Conservation (phyloP, 1,139 yeast genomes). For the Hyphopichia fennica region DNA sequence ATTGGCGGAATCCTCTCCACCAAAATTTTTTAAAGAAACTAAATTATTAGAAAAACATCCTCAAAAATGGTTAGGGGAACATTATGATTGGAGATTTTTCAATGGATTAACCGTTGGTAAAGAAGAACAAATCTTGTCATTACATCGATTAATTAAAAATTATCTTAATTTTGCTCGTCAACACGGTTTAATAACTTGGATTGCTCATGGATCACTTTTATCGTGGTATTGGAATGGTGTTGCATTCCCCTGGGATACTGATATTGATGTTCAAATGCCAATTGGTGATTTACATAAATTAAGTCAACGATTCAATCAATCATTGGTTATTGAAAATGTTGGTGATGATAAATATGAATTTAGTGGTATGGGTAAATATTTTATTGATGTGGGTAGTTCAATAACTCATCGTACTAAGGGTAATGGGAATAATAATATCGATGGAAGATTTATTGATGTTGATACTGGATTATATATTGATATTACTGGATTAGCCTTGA, state of each 20-base stretch:
- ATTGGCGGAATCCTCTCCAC: slow-evolving; percentile 17
- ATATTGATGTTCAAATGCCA: slow-evolving; percentile 27
- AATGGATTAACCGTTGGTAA: slow-evolving; percentile 39
- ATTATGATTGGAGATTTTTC: slow-evolving; percentile 47
- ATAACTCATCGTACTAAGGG: slow-evolving; percentile 34
- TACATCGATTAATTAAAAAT: slow-evolving; percentile 29
- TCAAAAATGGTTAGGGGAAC: slow-evolving; percentile 37
- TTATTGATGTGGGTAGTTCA: slow-evolving; percentile 41
- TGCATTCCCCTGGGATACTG: slow-evolving; percentile 27
- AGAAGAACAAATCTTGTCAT: slow-evolving; percentile 25
- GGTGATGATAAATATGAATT: slow-evolving; percentile 16
- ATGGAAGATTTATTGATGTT: slow-evolving; percentile 77
- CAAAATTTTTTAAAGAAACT: slow-evolving; percentile 35
- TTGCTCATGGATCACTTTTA: slow-evolving; percentile 38
- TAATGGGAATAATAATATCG: slow-evolving; percentile 63
- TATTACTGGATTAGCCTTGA: slow-evolving; percentile 53
- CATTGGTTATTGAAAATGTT: slow-evolving; percentile 20
- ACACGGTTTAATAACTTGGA: slow-evolving; percentile 38
- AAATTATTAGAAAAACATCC: slow-evolving; percentile 18
- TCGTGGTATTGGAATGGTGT: slow-evolving; percentile 27
- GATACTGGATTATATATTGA: slow-evolving; percentile 78
- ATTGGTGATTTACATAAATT: slow-evolving; percentile 19
- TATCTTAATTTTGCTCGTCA: slow-evolving; percentile 29
- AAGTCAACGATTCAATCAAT: slow-evolving; percentile 19
- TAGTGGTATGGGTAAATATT: slow-evolving; percentile 31